Percentiles rank a stretch among this genome's conserved stretches.
phyloP scores from a whole-genome alignment of 139 green algal genomes.

The Coelastrella sp. region DNA sequence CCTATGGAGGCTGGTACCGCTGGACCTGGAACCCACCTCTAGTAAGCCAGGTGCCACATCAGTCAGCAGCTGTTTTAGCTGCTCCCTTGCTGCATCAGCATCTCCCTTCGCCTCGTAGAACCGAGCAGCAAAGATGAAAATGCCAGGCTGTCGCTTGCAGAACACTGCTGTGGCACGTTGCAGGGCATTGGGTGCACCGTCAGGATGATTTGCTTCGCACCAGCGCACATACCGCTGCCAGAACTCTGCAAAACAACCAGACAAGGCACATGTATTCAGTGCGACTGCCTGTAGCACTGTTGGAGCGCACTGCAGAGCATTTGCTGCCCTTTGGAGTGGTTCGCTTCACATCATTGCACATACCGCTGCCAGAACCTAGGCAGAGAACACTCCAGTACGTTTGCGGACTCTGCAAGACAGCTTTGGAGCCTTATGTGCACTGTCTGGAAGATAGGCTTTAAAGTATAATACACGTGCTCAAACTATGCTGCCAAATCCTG shows the following conservation, averaged over 20 bases:
- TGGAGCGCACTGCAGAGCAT: too few species aligned
- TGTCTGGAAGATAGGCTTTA: too few species aligned
- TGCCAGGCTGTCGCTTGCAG: slow-evolving; percentile 76
- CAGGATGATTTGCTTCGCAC: slow-evolving; percentile 65
- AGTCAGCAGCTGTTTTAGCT: slow-evolving; percentile 58
- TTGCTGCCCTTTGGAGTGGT: too few species aligned
- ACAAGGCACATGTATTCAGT: background rate
- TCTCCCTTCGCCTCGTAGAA: slow-evolving; percentile 77
- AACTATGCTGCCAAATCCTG: too few species aligned
- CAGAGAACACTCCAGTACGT: too few species aligned
- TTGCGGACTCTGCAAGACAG: too few species aligned
- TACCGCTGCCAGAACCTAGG: too few species aligned
- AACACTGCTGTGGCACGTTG: slow-evolving; percentile 68
- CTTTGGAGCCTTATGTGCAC: too few species aligned
- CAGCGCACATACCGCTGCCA: slow-evolving; percentile 86
- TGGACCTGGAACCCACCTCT: slow-evolving; percentile 30
- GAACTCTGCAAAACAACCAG: slow-evolving; percentile 69
- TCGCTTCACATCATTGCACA: too few species aligned
- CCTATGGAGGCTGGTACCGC: too few species aligned
- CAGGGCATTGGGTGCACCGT: slow-evolving; percentile 57
- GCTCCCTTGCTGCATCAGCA: slow-evolving; percentile 60
- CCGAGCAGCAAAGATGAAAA: slow-evolving; percentile 77
- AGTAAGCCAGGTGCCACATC: slow-evolving; percentile 72
- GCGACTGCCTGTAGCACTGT: too few species aligned
- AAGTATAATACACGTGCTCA: too few species aligned